Base-by-base conservation (phyloP, 2,329 filamentous ascomycete genomes). In the Colletotrichum falcatum region DNA sequence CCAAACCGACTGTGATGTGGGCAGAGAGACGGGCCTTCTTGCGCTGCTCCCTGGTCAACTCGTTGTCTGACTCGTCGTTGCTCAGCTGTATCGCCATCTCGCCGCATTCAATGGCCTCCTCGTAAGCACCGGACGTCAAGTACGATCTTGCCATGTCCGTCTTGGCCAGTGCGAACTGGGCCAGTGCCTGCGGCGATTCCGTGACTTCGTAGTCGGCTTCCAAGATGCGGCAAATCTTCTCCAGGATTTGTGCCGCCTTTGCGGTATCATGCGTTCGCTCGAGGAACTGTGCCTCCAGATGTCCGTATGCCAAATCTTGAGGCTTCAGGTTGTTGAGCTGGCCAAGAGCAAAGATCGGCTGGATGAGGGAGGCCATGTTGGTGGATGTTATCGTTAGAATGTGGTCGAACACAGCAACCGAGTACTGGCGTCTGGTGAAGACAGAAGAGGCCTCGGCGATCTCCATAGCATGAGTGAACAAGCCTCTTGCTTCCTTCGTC, bases 391-490 rank as follows among this genome's bases (percentile, higher is more conserved):
- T 87, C 1, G 88, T 85, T 18, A 94, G 79, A 8, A 97, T 85
- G 74, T 94, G 86, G 76, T 99, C 95, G 78, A 99, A 98, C 58
- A 93, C 86, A 1, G 94, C 92, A 0, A 92, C 83, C 0, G 94
- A 87, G 78, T 95, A 98, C 78, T 95, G 93, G 37, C 91, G 89
- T 78, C 94, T 93, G 0, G 91, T 90, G 5, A 94, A 84, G 2
- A 91, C 79, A 0, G 92, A 91, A 0, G 92, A 92, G 0, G 94
- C 91, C 71, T 94, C 93, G 0, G 94, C 91, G 59, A 99, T 95
- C 73, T 97, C 95, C 83, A 97, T 96, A 0, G 96, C 95, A 78
- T 99, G 96, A 1, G 93, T 95, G 77, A 98, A 97, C 12, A 98
- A 88, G 14, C 91, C 90, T 28, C 94, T 87, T 1, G 95, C 95